Base-by-base conservation (phyloP, 2,329 filamentous ascomycete species). In the Shiraia sp. region DNA sequence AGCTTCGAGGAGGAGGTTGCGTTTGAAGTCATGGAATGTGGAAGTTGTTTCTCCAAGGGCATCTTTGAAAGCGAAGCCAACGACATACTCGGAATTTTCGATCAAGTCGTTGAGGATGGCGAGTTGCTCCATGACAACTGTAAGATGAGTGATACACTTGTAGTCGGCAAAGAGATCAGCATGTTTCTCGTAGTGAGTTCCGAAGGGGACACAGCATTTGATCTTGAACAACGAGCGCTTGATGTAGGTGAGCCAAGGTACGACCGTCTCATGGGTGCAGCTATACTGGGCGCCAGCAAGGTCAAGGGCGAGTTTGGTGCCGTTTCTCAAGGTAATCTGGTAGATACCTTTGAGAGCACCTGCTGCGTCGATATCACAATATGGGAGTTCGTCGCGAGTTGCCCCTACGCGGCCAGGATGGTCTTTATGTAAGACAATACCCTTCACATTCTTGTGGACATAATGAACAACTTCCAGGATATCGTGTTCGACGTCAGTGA, bases 391-490 rank as follows among this genome's bases (percentile, higher is more conserved):
- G 25, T 47, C 38, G 12, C 46, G 47, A 3, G 40, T 32, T 24
- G 4, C 6, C 3, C 14, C 27, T 7, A 13, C n/a, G 25, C 30
- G 32, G 5, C 39, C 47, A 22, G 34, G 40, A 3, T 22, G 23
- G 8, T 37, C 41, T 29, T 35, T 41, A 14, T 50, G 32, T 4
- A 34, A 36, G 5, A 54, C 42, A 9, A 54, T 23, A 16, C 36
- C 43, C 2, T 17, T 16, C 2, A 30, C 24, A 10, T 38, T 16
- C 1, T 36, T n/a, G 2, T 16, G 31, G 14, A 48, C 37, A 10
- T 42, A 40, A 24, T 56, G 44, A 9, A 46, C 42, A 3, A 54
- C 23, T 22, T 56, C 53, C 10, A 47, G 45, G 14, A 55, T 45
- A 12, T 55, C 47, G 4, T 28, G 41, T n/a, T 49, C 36, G 6